A percentile compares a stretch with the other conserved stretches of the same genome.
These are phyloP conservation scores for Auriculariales sp. DNA, from an alignment of 768 basidiomycete species.

Conservation along the genomic window DNA sequence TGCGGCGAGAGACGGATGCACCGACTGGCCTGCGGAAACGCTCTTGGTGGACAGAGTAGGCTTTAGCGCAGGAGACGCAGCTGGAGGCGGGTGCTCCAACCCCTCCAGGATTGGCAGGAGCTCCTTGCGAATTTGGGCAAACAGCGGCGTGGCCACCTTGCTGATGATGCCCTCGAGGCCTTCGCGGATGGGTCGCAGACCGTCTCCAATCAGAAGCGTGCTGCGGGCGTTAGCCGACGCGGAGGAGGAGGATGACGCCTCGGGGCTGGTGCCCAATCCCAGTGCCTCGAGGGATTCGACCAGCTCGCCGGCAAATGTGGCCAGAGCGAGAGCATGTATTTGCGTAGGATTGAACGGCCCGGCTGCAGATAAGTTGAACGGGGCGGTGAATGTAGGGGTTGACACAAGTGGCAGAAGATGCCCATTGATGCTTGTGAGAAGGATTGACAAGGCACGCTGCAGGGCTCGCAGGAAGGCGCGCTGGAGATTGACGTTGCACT, in stretches of 20 bases:
- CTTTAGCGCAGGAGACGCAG: conserved; percentile 5
- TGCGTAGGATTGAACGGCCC: conserved; percentile 48
- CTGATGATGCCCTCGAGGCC: conserved; percentile 53
- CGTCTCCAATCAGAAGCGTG: conserved; percentile 26
- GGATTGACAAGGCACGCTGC: conserved; percentile 62
- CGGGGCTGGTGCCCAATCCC: conserved; percentile 27
- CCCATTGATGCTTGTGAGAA: conserved; percentile 54
- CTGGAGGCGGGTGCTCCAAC: conserved; percentile 28
- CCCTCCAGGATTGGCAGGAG: conserved; percentile 47
- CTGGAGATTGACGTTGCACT: conserved; percentile 47
- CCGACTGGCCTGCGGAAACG: neutral
- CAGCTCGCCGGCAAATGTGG: conserved; percentile 59
- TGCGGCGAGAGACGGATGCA: conserved; percentile 45
- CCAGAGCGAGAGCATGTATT: conserved; percentile 52
- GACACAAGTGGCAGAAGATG: conserved; percentile 53
- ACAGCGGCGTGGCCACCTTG: conserved; percentile 50
- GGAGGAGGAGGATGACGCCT: neutral
- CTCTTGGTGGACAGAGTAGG: conserved; percentile 1
- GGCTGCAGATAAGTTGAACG: conserved; percentile 31
- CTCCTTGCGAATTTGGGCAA: conserved; percentile 44
- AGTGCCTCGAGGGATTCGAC: conserved; percentile 56
- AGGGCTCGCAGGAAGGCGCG: conserved; percentile 59
- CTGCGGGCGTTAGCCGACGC: no score
- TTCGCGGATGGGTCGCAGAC: conserved; percentile 53
- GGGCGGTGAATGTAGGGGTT: conserved; percentile 34